Evolutionary conservation across 1,284 basidiomycete genomes (phyloP), one percentile per base, ranked within the genome.

Genomic region (Boletus semigastroideus): DNA sequence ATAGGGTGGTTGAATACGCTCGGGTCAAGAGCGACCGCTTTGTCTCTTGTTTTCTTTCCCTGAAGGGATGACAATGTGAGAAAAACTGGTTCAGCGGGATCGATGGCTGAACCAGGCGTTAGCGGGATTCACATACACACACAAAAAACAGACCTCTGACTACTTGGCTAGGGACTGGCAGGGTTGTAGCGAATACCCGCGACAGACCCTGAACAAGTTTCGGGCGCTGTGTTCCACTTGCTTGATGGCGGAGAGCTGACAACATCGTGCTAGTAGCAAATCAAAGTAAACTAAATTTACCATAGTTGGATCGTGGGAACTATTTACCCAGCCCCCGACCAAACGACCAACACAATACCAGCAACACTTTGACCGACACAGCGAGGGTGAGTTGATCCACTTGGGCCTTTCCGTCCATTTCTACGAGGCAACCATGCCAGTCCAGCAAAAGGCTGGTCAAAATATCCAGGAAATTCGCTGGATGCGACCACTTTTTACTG

Each of bases 1-100:
- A 96, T 84, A 30, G 90, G 90, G 57, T 92, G 86, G 59, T 82
- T 78, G 71, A 99, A 99, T 25, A 99, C 85, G 28, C 83, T 79
- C 7, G 91, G 83, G 57, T 94, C 85, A 33, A 96, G 83, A 43
- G 84, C 79, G 30, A 90, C 89, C 22, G 90, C 74, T 52, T 78
- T 75, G 19, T 77, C 73, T 38, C 75, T 69, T 30, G 69, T 69
- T 40, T 71, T 65, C 30, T 73, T 75, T 55, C 75, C 78, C 33
- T 86, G 68, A 16, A 87, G 76, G 45, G 78, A 76, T 5, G 83
- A 82, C 59, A 90, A 69, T 20, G 77, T 71, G 17, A 90, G 70
- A 56, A 80, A 82, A 17, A 87, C 71, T 25, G 85, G 86, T 49
- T 75, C 67, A 12, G 65, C 52, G 14, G 77, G 60, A 40, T 78